A percentile compares a stretch with the other conserved stretches of the same genome.
Conservation (phyloP, 2,329 filamentous ascomycete genomes). For the Trichophyton benhamiae region DNA sequence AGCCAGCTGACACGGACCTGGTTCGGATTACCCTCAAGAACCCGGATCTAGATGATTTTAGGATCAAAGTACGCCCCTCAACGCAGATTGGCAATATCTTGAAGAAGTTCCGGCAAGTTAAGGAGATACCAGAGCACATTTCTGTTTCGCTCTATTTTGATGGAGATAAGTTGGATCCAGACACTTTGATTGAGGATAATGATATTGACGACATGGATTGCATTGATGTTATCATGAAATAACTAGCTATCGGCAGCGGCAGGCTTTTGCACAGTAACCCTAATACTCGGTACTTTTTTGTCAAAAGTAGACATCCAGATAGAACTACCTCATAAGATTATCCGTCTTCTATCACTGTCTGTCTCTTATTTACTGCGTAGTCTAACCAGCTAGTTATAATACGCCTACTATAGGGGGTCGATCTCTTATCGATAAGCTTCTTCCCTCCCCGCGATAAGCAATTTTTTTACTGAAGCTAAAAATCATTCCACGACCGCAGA, state of each 20-base stretch:
- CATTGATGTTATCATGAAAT: conserved; percentile 60
- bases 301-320: no score
- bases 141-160: conserved; percentile 58
- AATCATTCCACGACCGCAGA: not conserved
- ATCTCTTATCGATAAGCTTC: conserved; percentile 2
- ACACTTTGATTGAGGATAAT: conserved; percentile 49
- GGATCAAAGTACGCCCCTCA: conserved; percentile 31
- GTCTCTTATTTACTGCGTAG: no score
- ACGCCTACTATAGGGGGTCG: not conserved
- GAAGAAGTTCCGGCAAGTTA: conserved; percentile 46
- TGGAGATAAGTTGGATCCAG: conserved; percentile 55
- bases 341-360: no score
- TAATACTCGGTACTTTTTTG: not conserved
- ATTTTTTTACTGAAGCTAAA: not conserved
- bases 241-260: not conserved
- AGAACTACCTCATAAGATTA: no score
- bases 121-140: conserved; percentile 40
- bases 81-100: conserved; percentile 53
- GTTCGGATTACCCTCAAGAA: conserved; percentile 42
- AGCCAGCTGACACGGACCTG: conserved; percentile 9
- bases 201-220: conserved; percentile 65
- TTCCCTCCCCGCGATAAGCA: conserved; percentile 1
- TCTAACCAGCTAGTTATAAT: no score
- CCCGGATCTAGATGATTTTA: conserved; percentile 40
- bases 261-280: not conserved